These are phyloP conservation scores for Phytophthora nicotianae DNA, from an alignment of 352 stramenopile genomes.

Conservation along the genomic window DNA sequence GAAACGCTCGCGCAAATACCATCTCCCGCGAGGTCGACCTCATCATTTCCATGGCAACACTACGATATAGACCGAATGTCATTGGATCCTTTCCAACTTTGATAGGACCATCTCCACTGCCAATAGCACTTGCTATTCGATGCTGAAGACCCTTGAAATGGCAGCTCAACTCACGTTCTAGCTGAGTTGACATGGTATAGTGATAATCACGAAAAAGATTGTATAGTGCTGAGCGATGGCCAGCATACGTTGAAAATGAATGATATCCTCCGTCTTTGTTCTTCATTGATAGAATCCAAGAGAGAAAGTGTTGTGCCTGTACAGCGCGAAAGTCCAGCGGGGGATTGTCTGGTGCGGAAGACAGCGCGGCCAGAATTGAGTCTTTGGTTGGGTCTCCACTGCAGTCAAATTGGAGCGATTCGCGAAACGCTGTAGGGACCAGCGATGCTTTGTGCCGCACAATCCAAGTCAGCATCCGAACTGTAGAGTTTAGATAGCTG, in stretches of 20 bases:
- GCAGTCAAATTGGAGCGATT: too few species aligned
- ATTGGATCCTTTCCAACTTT: slow-evolving; percentile 25
- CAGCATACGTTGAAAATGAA: slow-evolving; percentile 12
- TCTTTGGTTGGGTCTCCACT: too few species aligned
- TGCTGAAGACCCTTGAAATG: slow-evolving; percentile 18
- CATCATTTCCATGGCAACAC: slow-evolving; percentile 18
- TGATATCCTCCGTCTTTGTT: slow-evolving; percentile 6
- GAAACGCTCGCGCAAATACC: slow-evolving; percentile 29
- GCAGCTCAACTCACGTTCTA: not conserved
- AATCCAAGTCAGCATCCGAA: too few species aligned
- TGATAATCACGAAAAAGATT: slow-evolving; percentile 23
- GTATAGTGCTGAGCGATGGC: slow-evolving; percentile 17
- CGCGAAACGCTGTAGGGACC: too few species aligned
- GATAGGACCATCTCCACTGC: not conserved
- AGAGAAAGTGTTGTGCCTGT: too few species aligned
- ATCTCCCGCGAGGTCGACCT: slow-evolving; percentile 1
- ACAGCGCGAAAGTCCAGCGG: too few species aligned
- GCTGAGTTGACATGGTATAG: not conserved
- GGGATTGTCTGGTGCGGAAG: too few species aligned
- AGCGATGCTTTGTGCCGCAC: too few species aligned
- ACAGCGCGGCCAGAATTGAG: too few species aligned
- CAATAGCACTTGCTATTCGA: too few species aligned
- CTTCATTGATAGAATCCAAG: slow-evolving; percentile 25
- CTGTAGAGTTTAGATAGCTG: too few species aligned
- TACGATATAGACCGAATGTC: slow-evolving; percentile 14